A percentile compares a stretch with the other conserved stretches of the same genome.
These are phyloP conservation scores for Metschnikowia chrysomelidarum DNA, from an alignment of 805 yeast genomes.

Conservation along the genomic window DNA sequence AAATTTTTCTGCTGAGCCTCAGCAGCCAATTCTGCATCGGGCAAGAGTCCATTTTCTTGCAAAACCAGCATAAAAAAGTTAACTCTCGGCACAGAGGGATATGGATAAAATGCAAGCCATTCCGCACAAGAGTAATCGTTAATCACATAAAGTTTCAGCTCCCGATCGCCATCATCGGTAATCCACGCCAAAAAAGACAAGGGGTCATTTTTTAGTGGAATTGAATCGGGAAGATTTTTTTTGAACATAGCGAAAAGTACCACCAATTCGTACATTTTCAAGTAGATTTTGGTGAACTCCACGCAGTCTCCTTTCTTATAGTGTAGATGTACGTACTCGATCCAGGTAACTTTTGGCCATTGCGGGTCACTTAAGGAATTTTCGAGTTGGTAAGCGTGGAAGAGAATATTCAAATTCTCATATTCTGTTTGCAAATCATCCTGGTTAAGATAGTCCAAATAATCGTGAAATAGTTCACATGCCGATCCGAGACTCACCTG, in stretches of 20 bases:
- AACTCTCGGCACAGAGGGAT: constrained; percentile 22
- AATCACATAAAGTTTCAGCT: constrained; percentile 15
- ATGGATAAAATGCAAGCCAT: constrained; percentile 22
- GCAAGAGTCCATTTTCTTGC: background rate
- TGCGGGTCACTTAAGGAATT: constrained; percentile 25
- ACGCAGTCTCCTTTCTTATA: constrained; percentile 27
- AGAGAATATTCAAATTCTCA: constrained; percentile 27
- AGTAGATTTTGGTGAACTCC: constrained; percentile 27
- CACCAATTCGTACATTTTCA: constrained; percentile 35
- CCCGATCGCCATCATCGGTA: background rate
- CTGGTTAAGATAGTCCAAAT: constrained; percentile 20
- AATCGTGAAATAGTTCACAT: constrained; percentile 28
- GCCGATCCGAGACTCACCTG: constrained; percentile 6
- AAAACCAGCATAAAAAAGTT: constrained; percentile 17
- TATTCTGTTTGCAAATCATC: constrained; percentile 12
- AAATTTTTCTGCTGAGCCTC: constrained; percentile 14
- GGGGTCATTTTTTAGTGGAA: background rate
- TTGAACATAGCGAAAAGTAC: constrained; percentile 8
- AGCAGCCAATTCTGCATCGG: background rate
- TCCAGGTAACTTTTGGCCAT: constrained; percentile 42
- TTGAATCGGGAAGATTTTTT: background rate
- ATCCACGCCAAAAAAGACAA: constrained; percentile 2
- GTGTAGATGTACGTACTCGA: constrained; percentile 31
- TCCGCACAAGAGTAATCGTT: constrained; percentile 38
- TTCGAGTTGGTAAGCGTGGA: constrained; percentile 29